A percentile compares a stretch with the other conserved stretches of the same genome.
phyloP scores from a whole-genome alignment of 208 protist species.

The Crithidia mellificae region DNA sequence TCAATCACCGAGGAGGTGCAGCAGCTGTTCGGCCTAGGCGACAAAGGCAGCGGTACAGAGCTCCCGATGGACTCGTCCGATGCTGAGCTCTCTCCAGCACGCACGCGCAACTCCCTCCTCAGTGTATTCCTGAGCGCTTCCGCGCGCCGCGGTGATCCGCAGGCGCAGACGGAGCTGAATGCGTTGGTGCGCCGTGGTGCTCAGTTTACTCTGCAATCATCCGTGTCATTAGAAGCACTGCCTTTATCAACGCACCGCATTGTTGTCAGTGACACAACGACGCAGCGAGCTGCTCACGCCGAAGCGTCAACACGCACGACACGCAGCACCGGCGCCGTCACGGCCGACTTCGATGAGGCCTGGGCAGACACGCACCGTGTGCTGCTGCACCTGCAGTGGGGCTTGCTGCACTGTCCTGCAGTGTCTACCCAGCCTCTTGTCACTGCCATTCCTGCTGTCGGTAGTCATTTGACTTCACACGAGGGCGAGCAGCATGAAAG shows the following conservation, averaged over 20 bases:
- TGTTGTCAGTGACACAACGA: too few species aligned
- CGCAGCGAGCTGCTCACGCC: too few species aligned
- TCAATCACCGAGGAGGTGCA: not conserved
- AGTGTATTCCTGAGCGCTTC: not conserved
- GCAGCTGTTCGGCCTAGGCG: not conserved
- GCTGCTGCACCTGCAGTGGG: slow-evolving; percentile 13
- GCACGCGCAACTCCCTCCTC: not conserved
- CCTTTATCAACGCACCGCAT: not conserved
- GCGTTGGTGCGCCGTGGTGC: not conserved
- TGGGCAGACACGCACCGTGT: slow-evolving; percentile 14
- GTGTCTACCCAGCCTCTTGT: too few species aligned
- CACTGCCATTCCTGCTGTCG: too few species aligned
- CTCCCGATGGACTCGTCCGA: not conserved
- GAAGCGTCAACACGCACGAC: too few species aligned
- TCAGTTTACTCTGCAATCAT: not conserved
- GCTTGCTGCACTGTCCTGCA: slow-evolving; percentile 3
- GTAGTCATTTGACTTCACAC: too few species aligned
- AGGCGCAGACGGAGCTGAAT: not conserved
- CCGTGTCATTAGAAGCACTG: not conserved
- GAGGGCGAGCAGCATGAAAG: too few species aligned
- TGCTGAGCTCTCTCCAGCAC: not conserved
- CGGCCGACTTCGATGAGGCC: not conserved
- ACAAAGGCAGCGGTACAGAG: not conserved
- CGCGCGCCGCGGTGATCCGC: not conserved
- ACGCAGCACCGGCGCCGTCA: not conserved